These are phyloP conservation scores for Aspergillus bridgeri DNA, from an alignment of 495 filamentous ascomycete species.

Conservation along the genomic window DNA sequence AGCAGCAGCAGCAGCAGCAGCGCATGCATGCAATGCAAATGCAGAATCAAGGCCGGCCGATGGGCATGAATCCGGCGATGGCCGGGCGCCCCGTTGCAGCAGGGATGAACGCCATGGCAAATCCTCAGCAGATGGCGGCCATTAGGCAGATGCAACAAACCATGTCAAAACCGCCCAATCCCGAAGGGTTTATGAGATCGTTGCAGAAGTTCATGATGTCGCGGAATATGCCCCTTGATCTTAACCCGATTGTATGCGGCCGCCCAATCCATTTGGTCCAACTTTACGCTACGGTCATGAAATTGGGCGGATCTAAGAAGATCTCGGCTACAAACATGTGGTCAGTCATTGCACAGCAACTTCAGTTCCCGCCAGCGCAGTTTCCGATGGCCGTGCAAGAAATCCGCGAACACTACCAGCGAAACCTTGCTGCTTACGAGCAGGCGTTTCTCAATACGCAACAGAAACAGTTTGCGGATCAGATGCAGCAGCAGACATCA, in stretches of 20 bases:
- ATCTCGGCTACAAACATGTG: slow-evolving; percentile 66
- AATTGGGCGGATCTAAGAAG: slow-evolving; percentile 74
- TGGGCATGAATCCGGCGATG: slow-evolving; percentile 55
- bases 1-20: slow-evolving; percentile 50
- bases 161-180: slow-evolving; percentile 54
- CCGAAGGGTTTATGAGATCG: slow-evolving; percentile 71
- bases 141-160: slow-evolving; percentile 60
- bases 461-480: slow-evolving; percentile 49
- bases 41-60: slow-evolving; percentile 60
- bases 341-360: slow-evolving; percentile 62
- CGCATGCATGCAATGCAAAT: slow-evolving; percentile 55
- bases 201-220: slow-evolving; percentile 68
- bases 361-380: slow-evolving; percentile 66
- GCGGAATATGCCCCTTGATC: slow-evolving; percentile 64
- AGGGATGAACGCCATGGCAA: slow-evolving; percentile 44
- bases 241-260: slow-evolving; percentile 64
- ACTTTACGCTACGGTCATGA: slow-evolving; percentile 72
- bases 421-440: slow-evolving; percentile 72
- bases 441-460: slow-evolving; percentile 62
- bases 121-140: slow-evolving; percentile 47
- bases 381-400: slow-evolving; percentile 63
- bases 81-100: slow-evolving; percentile 36
- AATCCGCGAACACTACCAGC: slow-evolving; percentile 67
- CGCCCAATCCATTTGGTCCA: slow-evolving; percentile 67
- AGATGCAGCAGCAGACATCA: slow-evolving; percentile 54